These are phyloP conservation scores for Cerrena zonata DNA, from an alignment of 1,284 basidiomycete genomes.

Conservation along the genomic window DNA sequence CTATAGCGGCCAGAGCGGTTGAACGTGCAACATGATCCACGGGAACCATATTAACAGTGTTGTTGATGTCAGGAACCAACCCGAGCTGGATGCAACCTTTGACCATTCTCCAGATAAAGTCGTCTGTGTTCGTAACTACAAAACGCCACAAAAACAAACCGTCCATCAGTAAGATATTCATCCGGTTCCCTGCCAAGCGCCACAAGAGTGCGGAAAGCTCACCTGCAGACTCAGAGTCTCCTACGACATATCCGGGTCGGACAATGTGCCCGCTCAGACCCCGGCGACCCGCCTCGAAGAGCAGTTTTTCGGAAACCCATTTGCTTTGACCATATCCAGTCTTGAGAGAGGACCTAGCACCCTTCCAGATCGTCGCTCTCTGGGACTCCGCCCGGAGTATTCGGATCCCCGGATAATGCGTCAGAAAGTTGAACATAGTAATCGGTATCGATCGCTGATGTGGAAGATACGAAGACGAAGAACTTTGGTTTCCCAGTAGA, in stretches of 20 bases:
- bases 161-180: slow-evolving; percentile 10
- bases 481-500: slow-evolving; percentile 72
- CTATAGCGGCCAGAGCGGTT: slow-evolving; percentile 66
- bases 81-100: slow-evolving; percentile 97
- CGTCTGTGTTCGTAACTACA: slow-evolving; percentile 94
- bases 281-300: slow-evolving; percentile 84
- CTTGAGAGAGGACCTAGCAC: slow-evolving; percentile 70
- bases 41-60: slow-evolving; percentile 96
- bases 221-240: slow-evolving; percentile 85
- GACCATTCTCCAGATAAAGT: slow-evolving; percentile 97
- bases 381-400: slow-evolving; percentile 61
- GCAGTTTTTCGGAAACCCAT: slow-evolving; percentile 94
- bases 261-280: slow-evolving; percentile 87
- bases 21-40: slow-evolving; percentile 93
- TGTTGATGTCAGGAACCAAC: slow-evolving; percentile 94
- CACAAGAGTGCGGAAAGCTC: slow-evolving; percentile 21
- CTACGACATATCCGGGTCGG: slow-evolving; percentile 93
- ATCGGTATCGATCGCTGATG: slow-evolving; percentile 87
- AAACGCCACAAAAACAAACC: too few relatives aligned
- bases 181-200: neutral
- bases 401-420: slow-evolving; percentile 43
- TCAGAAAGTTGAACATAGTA: slow-evolving; percentile 88
- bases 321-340: slow-evolving; percentile 97
- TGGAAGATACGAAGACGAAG: slow-evolving; percentile 90
- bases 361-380: slow-evolving; percentile 91